A percentile compares a stretch with the other conserved stretches of the same genome.
These are phyloP conservation scores for Podila minutissima DNA, from an alignment of 192 early-diverging fungal species.

Conservation along the genomic window DNA sequence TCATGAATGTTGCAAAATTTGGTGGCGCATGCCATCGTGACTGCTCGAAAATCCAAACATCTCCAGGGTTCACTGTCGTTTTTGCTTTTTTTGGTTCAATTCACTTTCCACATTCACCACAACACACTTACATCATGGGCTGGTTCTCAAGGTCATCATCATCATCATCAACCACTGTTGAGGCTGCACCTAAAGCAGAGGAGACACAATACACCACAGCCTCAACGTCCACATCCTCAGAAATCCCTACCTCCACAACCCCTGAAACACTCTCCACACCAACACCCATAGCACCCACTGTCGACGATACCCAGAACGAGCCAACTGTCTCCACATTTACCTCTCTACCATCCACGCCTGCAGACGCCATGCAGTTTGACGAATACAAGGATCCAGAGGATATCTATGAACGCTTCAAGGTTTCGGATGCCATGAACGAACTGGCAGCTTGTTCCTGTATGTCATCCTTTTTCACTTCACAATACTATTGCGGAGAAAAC, in stretches of 20 bases:
- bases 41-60: background rate
- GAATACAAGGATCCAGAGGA: constrained; percentile 41
- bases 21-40: background rate
- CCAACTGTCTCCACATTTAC: background rate
- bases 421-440: constrained; percentile 38
- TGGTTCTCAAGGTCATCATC: constrained; percentile 44
- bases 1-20: background rate
- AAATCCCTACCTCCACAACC: background rate
- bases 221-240: background rate
- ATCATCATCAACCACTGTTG: constrained; percentile 10
- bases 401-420: constrained; percentile 28
- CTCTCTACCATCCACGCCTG: background rate
- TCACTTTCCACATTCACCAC: no score
- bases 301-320: background rate
- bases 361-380: constrained; percentile 15
- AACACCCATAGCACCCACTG: constrained; percentile 5
- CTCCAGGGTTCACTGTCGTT: no score
- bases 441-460: constrained; percentile 43
- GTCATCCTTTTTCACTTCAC: background rate
- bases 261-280: background rate
- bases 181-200: background rate
- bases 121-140: constrained; percentile 12
- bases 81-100: no score
- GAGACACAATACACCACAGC: background rate
- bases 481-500: background rate